Evolutionary conservation across 2,329 filamentous ascomycete genomes (phyloP), one percentile per base, ranked within the genome.

Genomic region (Pseudomassariella vexata): DNA sequence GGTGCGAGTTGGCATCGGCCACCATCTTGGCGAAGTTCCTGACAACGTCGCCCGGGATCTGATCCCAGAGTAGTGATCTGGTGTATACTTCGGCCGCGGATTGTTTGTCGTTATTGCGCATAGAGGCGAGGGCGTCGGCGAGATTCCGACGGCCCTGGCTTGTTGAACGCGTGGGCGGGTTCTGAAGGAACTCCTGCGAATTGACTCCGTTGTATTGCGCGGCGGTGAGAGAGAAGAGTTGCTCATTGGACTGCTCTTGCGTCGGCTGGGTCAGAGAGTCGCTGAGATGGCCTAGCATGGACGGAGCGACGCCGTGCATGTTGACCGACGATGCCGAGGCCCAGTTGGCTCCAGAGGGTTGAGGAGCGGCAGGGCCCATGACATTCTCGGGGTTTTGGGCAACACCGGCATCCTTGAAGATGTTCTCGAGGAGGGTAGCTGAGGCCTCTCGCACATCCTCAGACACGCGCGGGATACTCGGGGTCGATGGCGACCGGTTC

Each of bases 1-100:
- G 54, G 49, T 62, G 57, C 36, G 59, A 56, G 45, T 60, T 65
- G 59, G 61, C 74, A 82, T 92, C 84, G 43, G 83, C 78, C 48
- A 95, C 84, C 75, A 94, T 88, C 60, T 86, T 85, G 50, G 85
- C 85, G 66, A 96, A 96, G 56, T 90, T 87, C 47, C 81, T 79
- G 33, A 98, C 87, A 29, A 96, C 88, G 44, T 96, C 88, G 47
- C 79, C 75, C 10, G 92, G 89, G 48, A 96, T 89, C 60, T 89
- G 85, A 52, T 95, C 88, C 86, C 87, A 95, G 36, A 96, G 78
- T 40, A 96, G 72, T 41, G 87, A 94, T 36, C 90, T 77, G 20
- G 89, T 94, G 64, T 95, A 95, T 24, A 95, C 85, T 50, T 95
- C 88, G 36, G 89, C 85, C 28, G 82, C 83, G 31, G 76, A 75